Evolutionary conservation across 257 asterid genomes (phyloP), one percentile per base, ranked within the genome.

Genomic region (Thymus mandschuricus): DNA sequence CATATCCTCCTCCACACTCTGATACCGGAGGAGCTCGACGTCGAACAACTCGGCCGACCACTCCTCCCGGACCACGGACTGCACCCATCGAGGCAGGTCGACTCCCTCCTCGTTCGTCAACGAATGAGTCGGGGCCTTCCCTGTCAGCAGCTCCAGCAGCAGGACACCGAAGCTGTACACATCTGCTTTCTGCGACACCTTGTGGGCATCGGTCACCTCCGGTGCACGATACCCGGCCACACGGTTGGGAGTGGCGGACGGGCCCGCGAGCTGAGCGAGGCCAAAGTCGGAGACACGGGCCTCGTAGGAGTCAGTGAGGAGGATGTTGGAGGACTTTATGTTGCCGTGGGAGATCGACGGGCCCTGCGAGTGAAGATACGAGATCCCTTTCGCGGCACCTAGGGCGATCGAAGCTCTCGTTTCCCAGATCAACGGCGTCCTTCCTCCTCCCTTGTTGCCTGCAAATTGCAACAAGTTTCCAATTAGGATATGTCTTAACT

Each of bases 151-250:
- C 13, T 85, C 90, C 69, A 85, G 21, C 54, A 85, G 65, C 76
- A 85, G 13, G 0, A 85, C 84, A 35, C 90, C 90, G 15, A 85
- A 85, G 49, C 90, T 85, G 75, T 82, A 85, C 0, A 85, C 87
- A 10, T 85, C 90, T 0, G 90, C 90, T 41, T 80, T 82, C 4
- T 82, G 90, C 30, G 90, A 85, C 70, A 85, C 73, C 12, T 66
- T 82, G 34, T 66, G 84, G 7, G 81, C 56, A 21, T 80, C 80
- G 0, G 81, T 76, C 29, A 82, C 86, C 73, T 85, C 90, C 0
- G 90, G 86, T 15, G 90, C 90, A 10, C 76, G 80, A 72, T 80
- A 85, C 7, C 86, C 87, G 0, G 74, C 78, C 1, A 65, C 67
- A 0, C 86, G 84, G 70, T 54, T 75, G 2, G 83, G 82, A 4